Evolutionary conservation across 331 rosid species (phyloP), one percentile per base, ranked within the genome.

Genomic region (Stylosanthes scabra): DNA sequence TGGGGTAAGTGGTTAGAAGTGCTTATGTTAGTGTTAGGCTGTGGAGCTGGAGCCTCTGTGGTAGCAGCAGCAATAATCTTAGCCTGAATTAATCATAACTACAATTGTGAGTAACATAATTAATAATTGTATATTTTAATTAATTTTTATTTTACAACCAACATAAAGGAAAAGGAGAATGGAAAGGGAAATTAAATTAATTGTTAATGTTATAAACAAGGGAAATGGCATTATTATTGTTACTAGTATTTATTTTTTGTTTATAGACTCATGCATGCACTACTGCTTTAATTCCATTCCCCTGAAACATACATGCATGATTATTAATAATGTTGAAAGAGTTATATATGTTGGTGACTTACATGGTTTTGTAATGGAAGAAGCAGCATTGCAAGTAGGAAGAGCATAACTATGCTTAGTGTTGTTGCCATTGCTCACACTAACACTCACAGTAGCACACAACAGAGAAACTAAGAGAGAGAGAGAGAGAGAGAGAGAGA

Each of bases 31-130:
- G 27, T 52, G 55, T 13, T 42, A 62, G 87, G 84, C 59, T 83
- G 87, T 1, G 84, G 87, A 39, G 87, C 78, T 63, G 87, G 87
- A 63, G 84, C 82, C 40, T 76, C 82, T 34, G 72, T 27, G 25
- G 68, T 63, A 8, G 87, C 62, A 8, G 87, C 44, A 8, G 63
- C 84, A 63, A 57, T 8, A 54, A 80, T 76, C 56, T 68, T 73
- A 25, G 80, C 87, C 87, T 83, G 82, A 63, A 80, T 63, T n/a
- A 80, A 68, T n/a, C 81, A 64, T 54, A 70, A 37, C 74, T 40
- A 37, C 74, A 40, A 27, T 71, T 45, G 10, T 16, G 28, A 9
- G 20, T 60, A 55, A 46, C 45, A 59, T 27, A 13, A 56, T 46
- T 34, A 34, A 34, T 34, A 34, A 34, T 31, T 2, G 37, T 27